phyloP scores from a whole-genome alignment of 176 grass and related monocot species.

The Raddia guianensis region DNA sequence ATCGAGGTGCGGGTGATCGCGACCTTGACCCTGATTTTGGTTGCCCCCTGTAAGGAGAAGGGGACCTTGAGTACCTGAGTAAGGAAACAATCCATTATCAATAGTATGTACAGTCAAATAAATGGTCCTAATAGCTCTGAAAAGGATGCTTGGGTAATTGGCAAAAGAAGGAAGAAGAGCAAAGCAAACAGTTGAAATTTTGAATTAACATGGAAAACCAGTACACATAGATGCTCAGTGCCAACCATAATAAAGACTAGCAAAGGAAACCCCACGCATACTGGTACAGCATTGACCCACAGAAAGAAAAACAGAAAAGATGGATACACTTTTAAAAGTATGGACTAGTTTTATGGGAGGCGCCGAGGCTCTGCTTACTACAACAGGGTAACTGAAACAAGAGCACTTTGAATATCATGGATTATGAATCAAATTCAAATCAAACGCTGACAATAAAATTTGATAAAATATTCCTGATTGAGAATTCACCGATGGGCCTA shows the following conservation, averaged over 20 bases:
- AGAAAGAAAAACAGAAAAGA: not conserved
- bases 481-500: not conserved
- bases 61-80: constrained; percentile 65
- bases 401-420: not conserved
- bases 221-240: not conserved
- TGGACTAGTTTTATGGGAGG: not conserved
- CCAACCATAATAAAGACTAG: not conserved
- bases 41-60: constrained; percentile 62
- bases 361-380: not conserved
- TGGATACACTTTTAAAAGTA: not conserved
- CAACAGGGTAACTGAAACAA: not conserved
- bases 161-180: not conserved
- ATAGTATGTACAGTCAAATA: not conserved
- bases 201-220: not conserved
- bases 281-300: not conserved
- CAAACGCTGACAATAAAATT: not conserved
- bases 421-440: not conserved
- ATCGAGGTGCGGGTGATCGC: constrained; percentile 47
- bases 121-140: not conserved
- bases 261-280: not conserved
- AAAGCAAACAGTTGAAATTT: not conserved
- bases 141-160: not conserved
- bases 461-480: not conserved
- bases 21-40: constrained; percentile 69
- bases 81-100: not conserved